phyloP scores from a whole-genome alignment of 805 yeast species.

The Saccharomyces paradoxus region DNA sequence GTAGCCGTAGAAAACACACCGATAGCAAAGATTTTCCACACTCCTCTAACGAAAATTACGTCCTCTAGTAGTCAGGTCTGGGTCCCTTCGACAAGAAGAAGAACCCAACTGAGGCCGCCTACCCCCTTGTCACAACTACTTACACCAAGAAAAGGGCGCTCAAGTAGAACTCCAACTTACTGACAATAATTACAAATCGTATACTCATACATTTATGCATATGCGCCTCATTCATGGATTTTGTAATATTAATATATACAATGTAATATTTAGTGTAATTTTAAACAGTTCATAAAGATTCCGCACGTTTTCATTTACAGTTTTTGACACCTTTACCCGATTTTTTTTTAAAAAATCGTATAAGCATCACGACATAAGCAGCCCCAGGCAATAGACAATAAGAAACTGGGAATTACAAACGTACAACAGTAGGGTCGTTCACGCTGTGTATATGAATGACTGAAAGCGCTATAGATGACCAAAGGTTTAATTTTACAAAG shows the following conservation, averaged over 20 bases:
- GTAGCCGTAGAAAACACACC: background rate
- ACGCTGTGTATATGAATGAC: background rate
- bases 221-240: background rate
- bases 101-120: constrained; percentile 12
- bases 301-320: background rate
- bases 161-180: background rate
- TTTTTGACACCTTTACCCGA: background rate
- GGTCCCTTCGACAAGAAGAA: constrained; percentile 9
- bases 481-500: background rate
- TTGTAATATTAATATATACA: background rate
- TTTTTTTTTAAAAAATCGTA: background rate
- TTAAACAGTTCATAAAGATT: background rate
- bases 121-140: constrained; percentile 18
- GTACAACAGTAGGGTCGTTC: background rate
- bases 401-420: background rate
- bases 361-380: background rate
- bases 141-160: background rate
- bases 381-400: background rate
- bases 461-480: background rate
- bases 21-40: background rate
- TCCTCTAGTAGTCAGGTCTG: background rate
- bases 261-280: background rate
- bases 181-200: background rate
- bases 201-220: background rate
- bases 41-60: constrained; percentile 3